These are phyloP conservation scores for Pestalotiopsis fici DNA, from an alignment of 2,329 filamentous ascomycete species.

Conservation along the genomic window DNA sequence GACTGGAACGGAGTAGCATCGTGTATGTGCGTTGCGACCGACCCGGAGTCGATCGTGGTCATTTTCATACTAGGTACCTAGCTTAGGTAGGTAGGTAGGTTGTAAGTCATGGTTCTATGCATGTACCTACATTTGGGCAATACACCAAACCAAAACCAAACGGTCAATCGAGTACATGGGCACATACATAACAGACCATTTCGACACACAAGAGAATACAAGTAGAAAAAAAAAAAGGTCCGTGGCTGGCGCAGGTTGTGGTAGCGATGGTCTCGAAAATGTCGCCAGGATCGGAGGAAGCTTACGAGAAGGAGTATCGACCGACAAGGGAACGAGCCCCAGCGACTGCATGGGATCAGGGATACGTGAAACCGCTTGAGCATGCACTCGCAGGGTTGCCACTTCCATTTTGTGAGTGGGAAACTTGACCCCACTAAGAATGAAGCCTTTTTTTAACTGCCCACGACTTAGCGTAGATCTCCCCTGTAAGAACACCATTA, in stretches of 20 bases:
- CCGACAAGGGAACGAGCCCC: conserved; percentile 19
- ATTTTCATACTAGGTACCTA: neutral
- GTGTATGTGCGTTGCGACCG: neutral
- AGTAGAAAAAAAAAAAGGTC: conserved; percentile 1
- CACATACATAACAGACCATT: neutral
- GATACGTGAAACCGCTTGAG: conserved; percentile 31
- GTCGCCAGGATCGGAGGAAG: conserved; percentile 11
- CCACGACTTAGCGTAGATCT: neutral
- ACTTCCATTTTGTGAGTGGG: conserved; percentile 5
- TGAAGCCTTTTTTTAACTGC: neutral
- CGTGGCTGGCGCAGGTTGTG: conserved; percentile 3
- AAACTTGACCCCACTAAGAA: conserved; percentile 9
- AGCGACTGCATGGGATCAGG: conserved; percentile 30
- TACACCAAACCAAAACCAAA: no score
- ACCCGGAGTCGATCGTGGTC: neutral
- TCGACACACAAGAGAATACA: no score
- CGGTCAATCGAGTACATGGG: neutral
- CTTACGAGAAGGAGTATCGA: conserved; percentile 26
- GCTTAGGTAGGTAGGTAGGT: neutral
- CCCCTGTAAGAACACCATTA: neutral
- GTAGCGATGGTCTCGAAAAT: neutral
- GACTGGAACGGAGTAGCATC: neutral
- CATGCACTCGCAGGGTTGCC: conserved; percentile 18
- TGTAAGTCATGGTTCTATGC: neutral
- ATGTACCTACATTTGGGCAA: no score